Base-by-base conservation (phyloP, 106 monocot species). In the Dioscorea zingiberensis region DNA sequence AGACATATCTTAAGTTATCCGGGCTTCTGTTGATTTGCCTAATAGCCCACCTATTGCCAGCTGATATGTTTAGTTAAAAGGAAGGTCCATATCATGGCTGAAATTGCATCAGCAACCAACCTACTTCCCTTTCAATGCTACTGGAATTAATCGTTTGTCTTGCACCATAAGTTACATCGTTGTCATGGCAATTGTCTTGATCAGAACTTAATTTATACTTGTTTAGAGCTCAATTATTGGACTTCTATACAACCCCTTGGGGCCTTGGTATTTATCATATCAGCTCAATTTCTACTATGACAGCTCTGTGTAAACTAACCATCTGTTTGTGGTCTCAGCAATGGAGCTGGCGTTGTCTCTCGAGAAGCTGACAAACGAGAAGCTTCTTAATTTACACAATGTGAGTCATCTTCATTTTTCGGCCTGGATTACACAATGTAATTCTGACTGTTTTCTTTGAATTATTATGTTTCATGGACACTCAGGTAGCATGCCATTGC, bases 261-360 rank as follows among this genome's bases (percentile, higher is more conserved):
- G n/a, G n/a, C n/a, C 46, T 54, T 48, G n/a, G 27, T 21, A 51
- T 21, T 76, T 75, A 46, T 19, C 47, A 69, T 10, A n/a, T 70
- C 60, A 7, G 24, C 62, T 72, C 63, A 92, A 81, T 82, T 13
- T 38, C 38, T 10, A 2, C 38, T 38, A 38, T 38, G 38, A 38
- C n/a, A n/a, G n/a, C n/a, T n/a, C n/a, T n/a, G n/a, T n/a, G n/a
- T n/a, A n/a, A n/a, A n/a, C n/a, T n/a, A n/a, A n/a, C n/a, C n/a
- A n/a, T n/a, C n/a, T n/a, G n/a, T n/a, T n/a, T n/a, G n/a, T n/a
- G n/a, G n/a, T 38, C 38, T 55, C 66, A 87, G 94, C 91, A 56
- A 92, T 92, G 91, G 88, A 97, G 48, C 81, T 92, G 66, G 79
- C 85, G 53, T 72, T 95, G 64, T 73, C 91, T 46, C 83, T 95